Evolutionary conservation across 2,329 filamentous ascomycete genomes (phyloP).

Genomic region (Xylaria sp.): DNA sequence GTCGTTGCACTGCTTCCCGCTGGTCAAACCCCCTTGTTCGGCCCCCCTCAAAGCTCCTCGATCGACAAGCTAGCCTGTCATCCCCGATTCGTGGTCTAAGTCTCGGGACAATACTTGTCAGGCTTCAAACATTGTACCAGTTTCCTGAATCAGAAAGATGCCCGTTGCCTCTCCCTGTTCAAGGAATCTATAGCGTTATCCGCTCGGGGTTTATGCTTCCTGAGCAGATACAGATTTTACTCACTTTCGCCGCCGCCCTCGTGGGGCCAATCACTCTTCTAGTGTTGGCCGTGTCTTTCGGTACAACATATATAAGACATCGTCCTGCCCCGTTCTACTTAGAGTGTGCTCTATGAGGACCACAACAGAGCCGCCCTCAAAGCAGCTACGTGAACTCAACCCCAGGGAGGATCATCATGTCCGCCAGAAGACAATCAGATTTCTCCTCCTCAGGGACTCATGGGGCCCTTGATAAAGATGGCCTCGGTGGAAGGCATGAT

Average conservation of each 20-base stretch:
- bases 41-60: slow-evolving; percentile 40
- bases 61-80: slow-evolving; percentile 45
- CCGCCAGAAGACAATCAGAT: slow-evolving; percentile 41
- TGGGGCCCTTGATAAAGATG: slow-evolving; percentile 18
- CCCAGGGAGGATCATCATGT: slow-evolving; percentile 44
- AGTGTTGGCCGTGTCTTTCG: slow-evolving; percentile 37
- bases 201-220: slow-evolving; percentile 45
- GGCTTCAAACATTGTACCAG: slow-evolving; percentile 39
- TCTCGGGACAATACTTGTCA: slow-evolving; percentile 42
- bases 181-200: slow-evolving; percentile 46
- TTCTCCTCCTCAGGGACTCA: slow-evolving; percentile 28
- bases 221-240: slow-evolving; percentile 44
- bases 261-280: slow-evolving; percentile 41
- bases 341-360: slow-evolving; percentile 27
- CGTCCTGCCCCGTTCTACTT: slow-evolving; percentile 24
- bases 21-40: slow-evolving; percentile 38
- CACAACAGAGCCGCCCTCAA: slow-evolving; percentile 35
- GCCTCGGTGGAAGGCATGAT: slow-evolving; percentile 18
- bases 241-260: slow-evolving; percentile 35
- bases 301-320: slow-evolving; percentile 42
- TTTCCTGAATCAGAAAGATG: slow-evolving; percentile 54
- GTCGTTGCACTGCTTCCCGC: slow-evolving; percentile 35
- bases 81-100: slow-evolving; percentile 40
- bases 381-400: slow-evolving; percentile 50
- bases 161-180: slow-evolving; percentile 51